These are phyloP conservation scores for Pichia sp. DNA, from an alignment of 1,139 yeast species.

Conservation along the genomic window DNA sequence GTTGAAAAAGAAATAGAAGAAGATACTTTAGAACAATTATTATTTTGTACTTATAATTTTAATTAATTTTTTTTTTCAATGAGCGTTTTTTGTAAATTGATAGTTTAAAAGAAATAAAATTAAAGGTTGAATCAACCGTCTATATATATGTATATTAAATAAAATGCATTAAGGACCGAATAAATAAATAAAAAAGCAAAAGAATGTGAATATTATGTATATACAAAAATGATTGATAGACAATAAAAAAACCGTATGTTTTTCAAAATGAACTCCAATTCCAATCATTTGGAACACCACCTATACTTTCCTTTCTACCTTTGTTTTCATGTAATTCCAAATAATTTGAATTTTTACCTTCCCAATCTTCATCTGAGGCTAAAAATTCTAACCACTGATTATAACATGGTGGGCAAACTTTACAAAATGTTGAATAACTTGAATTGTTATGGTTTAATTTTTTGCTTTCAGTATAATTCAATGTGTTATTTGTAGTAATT, in stretches of 20 bases:
- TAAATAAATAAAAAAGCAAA: not conserved
- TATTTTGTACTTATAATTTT: too few relatives aligned
- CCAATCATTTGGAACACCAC: conserved; percentile 65
- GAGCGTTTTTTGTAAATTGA: too few relatives aligned
- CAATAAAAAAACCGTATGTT: too few relatives aligned
- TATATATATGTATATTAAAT: too few relatives aligned
- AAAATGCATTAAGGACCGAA: too few relatives aligned
- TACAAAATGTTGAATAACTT: conserved; percentile 20
- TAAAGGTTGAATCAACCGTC: too few relatives aligned
- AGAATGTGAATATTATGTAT: not conserved
- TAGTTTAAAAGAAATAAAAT: too few relatives aligned
- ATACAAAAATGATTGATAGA: not conserved
- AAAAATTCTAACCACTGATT: conserved; percentile 24
- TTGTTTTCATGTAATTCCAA: conserved; percentile 7
- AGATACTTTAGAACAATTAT: too few relatives aligned
- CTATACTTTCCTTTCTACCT: conserved; percentile 20
- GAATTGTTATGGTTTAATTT: not conserved
- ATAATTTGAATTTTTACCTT: conserved; percentile 14
- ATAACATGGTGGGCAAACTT: conserved; percentile 26
- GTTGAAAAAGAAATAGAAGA: not conserved
- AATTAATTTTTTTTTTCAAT: too few relatives aligned
- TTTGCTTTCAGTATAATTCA: not conserved
- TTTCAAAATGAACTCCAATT: conserved; percentile 67
- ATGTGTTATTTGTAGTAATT: conserved; percentile 3
- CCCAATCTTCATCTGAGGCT: conserved; percentile 23